A percentile compares a stretch with the other conserved stretches of the same genome.
These are phyloP conservation scores for Plasmodium blacklocki DNA, from an alignment of 169 alveolate species.

Conservation along the genomic window DNA sequence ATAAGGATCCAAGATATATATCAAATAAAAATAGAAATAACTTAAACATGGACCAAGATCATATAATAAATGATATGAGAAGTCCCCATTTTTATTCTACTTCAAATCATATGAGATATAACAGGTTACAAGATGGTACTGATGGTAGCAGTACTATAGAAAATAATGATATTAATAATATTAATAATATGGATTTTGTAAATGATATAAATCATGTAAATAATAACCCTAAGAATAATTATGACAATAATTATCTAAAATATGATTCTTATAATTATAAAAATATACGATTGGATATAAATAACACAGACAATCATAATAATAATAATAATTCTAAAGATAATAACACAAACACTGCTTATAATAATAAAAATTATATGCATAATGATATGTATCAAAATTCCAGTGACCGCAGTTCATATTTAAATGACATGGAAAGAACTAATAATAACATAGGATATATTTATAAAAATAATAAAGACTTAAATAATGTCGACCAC, in stretches of 20 bases:
- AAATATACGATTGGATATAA: conserved; percentile 24
- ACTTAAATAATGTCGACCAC: conserved; percentile 11
- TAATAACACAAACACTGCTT: conserved; percentile 3
- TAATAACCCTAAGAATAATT: conserved; percentile 2
- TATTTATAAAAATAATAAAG: conserved; percentile 20
- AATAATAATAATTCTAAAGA: background rate
- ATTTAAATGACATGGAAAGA: conserved; percentile 17
- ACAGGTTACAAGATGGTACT: conserved; percentile 27
- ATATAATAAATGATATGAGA: conserved; percentile 41
- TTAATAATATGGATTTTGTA: conserved; percentile 3
- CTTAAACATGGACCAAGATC: conserved; percentile 37
- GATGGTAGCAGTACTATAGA: conserved; percentile 24
- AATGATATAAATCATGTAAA: conserved; percentile 18
- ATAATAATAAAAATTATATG: background rate
- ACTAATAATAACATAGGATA: conserved; percentile 14
- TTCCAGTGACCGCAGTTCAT: background rate
- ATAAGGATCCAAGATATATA: conserved; percentile 8
- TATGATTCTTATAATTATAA: conserved; percentile 45
- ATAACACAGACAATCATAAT: background rate
- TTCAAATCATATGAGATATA: conserved; percentile 27
- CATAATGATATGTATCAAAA: conserved; percentile 6
- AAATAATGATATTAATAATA: conserved; percentile 20
- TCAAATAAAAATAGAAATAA: conserved; percentile 22
- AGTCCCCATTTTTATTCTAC: conserved; percentile 32
- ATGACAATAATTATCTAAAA: conserved; percentile 34